Evolutionary conservation across 208 protist species (phyloP), one percentile per base, ranked within the genome.

Genomic region (Trypanosoma grayi): DNA sequence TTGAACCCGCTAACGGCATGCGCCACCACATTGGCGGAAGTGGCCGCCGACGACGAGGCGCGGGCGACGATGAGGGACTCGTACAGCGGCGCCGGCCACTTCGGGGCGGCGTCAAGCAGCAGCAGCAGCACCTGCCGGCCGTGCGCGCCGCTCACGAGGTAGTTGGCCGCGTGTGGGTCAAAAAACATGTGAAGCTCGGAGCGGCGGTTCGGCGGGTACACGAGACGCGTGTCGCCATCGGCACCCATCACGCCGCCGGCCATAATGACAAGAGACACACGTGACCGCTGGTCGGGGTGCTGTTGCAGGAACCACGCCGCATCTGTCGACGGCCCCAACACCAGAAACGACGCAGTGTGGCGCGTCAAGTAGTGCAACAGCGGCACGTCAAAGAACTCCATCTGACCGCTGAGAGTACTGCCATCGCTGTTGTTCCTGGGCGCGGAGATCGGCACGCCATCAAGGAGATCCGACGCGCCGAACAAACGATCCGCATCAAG

Each of bases 131-230:
- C 81, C 0, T 79, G 73, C 10, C 66, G 64, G 0, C 72, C 70
- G 56, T 89, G 81, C 11, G 30, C 36, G 4, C 67, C 73, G 6
- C 59, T 25, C 16, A 79, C 18, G 25, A 93, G 55, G 58, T 83
- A 85, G 54, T 84, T 57, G 2, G 84, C 84, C 16, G 87, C 83
- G 0, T 47, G 5, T 1, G 82, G 70, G 64, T 94, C 87, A 44
- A 90, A 45, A 57, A 83, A 91, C 41, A 85, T 78, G 64, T 89
- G 83, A n/a, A 79, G 34, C 58, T 94, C 83, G 0, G 83, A 73
- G 8, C 40, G 58, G 0, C 25, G 67, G 61, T 83, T 89, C 44
- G 43, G 36, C 14, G 41, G 31, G 50, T 81, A 75, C 14, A 88
- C n/a, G 51, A 76, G 66, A 6, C 79, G 54, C 1, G 77, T 74